A percentile compares a stretch with the other conserved stretches of the same genome.
These are phyloP conservation scores for Aspergillus sp. DNA, from an alignment of 2,329 filamentous ascomycete species.

Conservation along the genomic window DNA sequence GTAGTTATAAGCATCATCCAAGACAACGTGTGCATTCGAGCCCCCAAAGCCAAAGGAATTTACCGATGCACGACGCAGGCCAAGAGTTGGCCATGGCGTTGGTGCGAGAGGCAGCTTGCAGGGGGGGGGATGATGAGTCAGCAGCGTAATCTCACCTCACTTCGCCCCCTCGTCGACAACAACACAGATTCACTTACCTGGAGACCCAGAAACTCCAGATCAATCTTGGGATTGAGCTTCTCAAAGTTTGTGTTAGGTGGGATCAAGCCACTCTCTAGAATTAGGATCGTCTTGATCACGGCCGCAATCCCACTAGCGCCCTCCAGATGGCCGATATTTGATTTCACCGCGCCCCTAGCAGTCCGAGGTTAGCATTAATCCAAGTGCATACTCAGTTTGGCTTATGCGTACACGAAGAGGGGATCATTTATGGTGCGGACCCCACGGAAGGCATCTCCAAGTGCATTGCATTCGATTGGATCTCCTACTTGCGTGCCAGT, in stretches of 20 bases:
- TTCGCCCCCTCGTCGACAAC: background rate
- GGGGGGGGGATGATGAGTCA: constrained; percentile 1
- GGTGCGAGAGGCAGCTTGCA: background rate
- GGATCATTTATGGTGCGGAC: background rate
- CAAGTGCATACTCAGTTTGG: background rate
- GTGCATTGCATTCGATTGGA: constrained; percentile 16
- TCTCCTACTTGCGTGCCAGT: constrained; percentile 35
- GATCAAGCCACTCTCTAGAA: constrained; percentile 45
- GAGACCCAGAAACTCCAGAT: constrained; percentile 34
- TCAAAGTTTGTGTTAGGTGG: constrained; percentile 45
- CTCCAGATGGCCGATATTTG: constrained; percentile 23
- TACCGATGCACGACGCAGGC: constrained; percentile 27
- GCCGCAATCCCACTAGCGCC: constrained; percentile 40
- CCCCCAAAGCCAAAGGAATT: constrained; percentile 42
- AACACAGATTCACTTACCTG: constrained; percentile 19
- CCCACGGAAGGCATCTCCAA: constrained; percentile 10
- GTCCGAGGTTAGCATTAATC: background rate
- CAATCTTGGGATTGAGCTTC: constrained; percentile 37
- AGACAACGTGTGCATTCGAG: constrained; percentile 33
- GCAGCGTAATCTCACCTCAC: background rate
- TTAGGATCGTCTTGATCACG: constrained; percentile 44
- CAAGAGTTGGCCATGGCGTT: constrained; percentile 25
- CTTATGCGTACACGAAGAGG: background rate
- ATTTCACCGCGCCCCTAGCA: constrained; percentile 16
- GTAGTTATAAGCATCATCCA: constrained; percentile 29